Conservation (phyloP, 805 yeast genomes). For the Ogataea nitratoaversa region DNA sequence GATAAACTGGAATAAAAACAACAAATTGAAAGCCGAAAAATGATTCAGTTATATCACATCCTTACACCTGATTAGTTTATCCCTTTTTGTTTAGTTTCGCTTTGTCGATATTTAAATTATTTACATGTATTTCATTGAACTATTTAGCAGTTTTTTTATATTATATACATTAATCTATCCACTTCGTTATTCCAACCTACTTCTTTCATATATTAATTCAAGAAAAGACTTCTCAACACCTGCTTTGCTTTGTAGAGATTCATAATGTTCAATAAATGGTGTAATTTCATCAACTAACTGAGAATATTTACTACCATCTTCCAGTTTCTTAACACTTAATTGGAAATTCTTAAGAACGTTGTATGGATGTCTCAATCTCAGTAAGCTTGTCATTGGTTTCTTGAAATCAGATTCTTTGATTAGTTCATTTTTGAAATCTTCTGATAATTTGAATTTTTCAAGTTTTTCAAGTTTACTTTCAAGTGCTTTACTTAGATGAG, state of each 20-base stretch:
- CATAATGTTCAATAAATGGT: constrained; percentile 7
- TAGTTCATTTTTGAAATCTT: background rate
- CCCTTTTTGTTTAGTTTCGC: background rate
- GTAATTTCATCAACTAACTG: constrained; percentile 6
- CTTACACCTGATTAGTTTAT: background rate
- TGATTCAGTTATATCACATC: background rate
- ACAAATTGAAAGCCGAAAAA: background rate
- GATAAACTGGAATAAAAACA: too few species aligned
- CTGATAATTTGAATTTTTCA: background rate
- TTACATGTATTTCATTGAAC: too few species aligned
- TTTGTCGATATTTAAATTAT: too few species aligned
- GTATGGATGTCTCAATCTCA: constrained; percentile 14
- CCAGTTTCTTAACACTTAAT: constrained; percentile 9
- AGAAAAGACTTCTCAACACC: background rate
- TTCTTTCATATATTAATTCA: background rate
- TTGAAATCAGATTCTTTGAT: constrained; percentile 2
- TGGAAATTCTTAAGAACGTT: constrained; percentile 14
- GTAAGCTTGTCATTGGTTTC: background rate
- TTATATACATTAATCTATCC: too few species aligned
- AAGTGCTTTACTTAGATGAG: constrained; percentile 3
- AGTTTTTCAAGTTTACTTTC: constrained; percentile 2
- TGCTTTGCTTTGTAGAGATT: background rate
- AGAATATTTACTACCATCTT: constrained; percentile 6
- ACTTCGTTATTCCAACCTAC: too few species aligned
- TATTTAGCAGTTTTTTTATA: too few species aligned